Base-by-base conservation (phyloP, 768 basidiomycete genomes). In the Sutorius australiensis region DNA sequence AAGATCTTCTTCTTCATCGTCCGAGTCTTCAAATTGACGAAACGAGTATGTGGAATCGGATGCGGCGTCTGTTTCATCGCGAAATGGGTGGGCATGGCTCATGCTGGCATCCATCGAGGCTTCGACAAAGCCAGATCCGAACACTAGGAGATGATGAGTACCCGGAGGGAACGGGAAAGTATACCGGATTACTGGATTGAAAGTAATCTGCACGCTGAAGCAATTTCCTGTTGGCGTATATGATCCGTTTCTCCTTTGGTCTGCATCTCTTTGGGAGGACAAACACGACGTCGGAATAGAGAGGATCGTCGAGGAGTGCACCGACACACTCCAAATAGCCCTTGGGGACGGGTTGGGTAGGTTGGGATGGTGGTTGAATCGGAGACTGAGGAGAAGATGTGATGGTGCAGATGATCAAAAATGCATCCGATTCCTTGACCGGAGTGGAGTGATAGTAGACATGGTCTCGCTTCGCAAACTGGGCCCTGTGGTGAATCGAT, bases 271-370 rank as follows among this genome's bases (percentile, higher is more conserved):
- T 70, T 0, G 87, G 87, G 30, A 93, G 72, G 17, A 92, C 72
- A 58, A 94, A 93, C 65, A 87, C 84, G 16, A 93, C 81, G 61
- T 94, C 91, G 6, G 91, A 91, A 60, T 92, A 93, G 12, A 79
- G 64, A n/a, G 87, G 87, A 61, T 93, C 87, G 60, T 93, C 85
- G 10, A 93, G 73, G 24, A 93, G 71, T 31, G 76, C 70, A 6
- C 91, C 92, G n/a, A 92, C 75, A 13, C 83, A 82, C 58, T 84
- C 80, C 37, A 93, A 64, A 14, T 88, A 77, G 49, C 75, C 75
- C 60, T 78, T 84, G 0, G 91, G 89, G 8, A 92, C 86, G 24
- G 75, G 68, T 50, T 82, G 77, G 32, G 73, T 71, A 28, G 77
- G 76, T 4, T 75, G 67, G 4, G 71, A 31, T 0, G 82, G 75